Conservation (phyloP, 2,329 filamentous ascomycete species). For the Talaromyces rugulosus region DNA sequence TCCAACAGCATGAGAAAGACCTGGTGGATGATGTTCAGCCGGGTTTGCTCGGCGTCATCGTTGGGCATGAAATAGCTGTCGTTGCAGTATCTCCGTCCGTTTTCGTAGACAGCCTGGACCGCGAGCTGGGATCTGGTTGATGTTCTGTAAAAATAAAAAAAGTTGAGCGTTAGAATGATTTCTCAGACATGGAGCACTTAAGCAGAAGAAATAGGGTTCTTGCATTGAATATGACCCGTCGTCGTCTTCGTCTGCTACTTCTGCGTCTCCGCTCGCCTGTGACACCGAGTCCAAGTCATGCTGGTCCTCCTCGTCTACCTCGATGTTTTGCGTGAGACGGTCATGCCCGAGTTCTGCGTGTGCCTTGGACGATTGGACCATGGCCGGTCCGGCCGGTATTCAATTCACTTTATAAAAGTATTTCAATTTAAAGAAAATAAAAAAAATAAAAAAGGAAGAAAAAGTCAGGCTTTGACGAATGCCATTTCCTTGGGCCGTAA, state of each 20-base stretch:
- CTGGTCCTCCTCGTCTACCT: not conserved
- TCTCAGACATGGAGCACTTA: too few relatives aligned
- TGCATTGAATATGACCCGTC: constrained; percentile 23
- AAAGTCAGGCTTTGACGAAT: not conserved
- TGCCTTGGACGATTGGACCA: constrained; percentile 1
- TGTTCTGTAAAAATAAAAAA: constrained; percentile 19
- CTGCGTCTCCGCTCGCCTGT: not conserved
- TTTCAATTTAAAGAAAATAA: not conserved
- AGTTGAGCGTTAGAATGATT: too few relatives aligned
- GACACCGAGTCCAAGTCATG: not conserved
- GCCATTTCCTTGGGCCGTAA: not conserved
- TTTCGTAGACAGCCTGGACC: constrained; percentile 56
- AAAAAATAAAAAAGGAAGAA: not conserved
- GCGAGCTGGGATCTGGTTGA: constrained; percentile 32
- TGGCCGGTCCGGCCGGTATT: not conserved
- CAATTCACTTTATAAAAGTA: too few relatives aligned
- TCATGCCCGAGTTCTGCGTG: not conserved
- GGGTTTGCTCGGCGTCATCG: constrained; percentile 61
- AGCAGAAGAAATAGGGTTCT: not conserved
- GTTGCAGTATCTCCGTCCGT: constrained; percentile 60
- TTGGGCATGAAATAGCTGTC: constrained; percentile 63
- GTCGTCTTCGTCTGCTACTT: not conserved
- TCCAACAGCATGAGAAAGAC: constrained; percentile 51
- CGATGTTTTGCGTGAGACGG: not conserved
- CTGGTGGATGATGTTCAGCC: constrained; percentile 59